These are phyloP conservation scores for Hyaloscypha finlandica DNA, from an alignment of 495 filamentous ascomycete genomes.

Conservation along the genomic window DNA sequence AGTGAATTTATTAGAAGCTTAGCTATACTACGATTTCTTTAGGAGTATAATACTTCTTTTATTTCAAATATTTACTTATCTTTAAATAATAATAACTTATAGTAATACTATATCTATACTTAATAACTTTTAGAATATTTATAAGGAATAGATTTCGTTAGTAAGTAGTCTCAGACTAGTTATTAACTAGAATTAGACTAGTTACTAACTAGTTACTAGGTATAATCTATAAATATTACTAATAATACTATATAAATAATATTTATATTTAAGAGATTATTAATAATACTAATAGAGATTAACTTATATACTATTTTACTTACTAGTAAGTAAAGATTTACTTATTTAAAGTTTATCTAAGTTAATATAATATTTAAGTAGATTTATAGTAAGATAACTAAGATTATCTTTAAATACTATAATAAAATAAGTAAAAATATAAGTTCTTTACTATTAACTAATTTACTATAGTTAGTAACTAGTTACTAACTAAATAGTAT, in stretches of 20 bases:
- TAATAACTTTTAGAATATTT: not conserved
- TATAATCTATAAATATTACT: no score
- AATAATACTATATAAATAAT: no score
- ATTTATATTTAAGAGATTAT: constrained; percentile 3
- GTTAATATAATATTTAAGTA: not conserved
- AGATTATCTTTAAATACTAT: not conserved
- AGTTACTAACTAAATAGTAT: not conserved
- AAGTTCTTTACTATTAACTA: not conserved
- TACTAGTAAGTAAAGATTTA: not conserved
- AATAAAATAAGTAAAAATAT: constrained; percentile 1
- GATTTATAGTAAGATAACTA: constrained; percentile 2
- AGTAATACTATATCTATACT: constrained; percentile 1
- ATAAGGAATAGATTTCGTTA: constrained; percentile 2
- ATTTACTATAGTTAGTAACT: not conserved
- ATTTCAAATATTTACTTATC: constrained; percentile 2
- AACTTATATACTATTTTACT: constrained; percentile 1
- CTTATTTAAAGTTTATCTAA: constrained; percentile 1
- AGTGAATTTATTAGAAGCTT: not conserved
- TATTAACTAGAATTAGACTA: not conserved
- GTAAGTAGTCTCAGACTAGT: not conserved
- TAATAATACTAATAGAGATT: constrained; percentile 1
- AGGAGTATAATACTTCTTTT: not conserved
- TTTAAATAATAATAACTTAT: constrained; percentile 3
- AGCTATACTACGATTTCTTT: not conserved
- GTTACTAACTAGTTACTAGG: not conserved